Conservation (phyloP, 306 rosid species). For the Gillenia trifoliata region DNA sequence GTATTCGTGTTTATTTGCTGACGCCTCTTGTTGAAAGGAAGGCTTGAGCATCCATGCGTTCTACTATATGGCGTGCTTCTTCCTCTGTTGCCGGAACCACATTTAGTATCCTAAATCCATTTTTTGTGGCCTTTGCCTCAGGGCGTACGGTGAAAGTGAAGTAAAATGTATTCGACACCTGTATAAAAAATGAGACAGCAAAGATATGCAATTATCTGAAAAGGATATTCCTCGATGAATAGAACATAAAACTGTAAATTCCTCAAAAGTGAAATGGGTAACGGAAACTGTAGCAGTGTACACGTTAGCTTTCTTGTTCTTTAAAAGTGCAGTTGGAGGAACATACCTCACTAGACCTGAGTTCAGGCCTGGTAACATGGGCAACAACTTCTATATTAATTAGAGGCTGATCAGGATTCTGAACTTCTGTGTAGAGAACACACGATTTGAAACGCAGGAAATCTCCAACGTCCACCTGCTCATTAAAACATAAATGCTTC, state of each 20-base stretch:
- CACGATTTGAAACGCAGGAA: slow-evolving; percentile 87
- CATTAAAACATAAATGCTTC: not conserved
- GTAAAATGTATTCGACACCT: slow-evolving; percentile 82
- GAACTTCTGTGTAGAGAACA: slow-evolving; percentile 65
- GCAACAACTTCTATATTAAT: slow-evolving; percentile 95
- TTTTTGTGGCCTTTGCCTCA: slow-evolving; percentile 62
- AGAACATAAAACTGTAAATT: not conserved
- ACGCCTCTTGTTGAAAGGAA: slow-evolving; percentile 22
- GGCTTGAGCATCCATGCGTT: slow-evolving; percentile 76
- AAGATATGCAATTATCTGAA: not conserved
- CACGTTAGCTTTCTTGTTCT: not conserved
- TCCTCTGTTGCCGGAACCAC: slow-evolving; percentile 97
- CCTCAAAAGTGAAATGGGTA: not conserved
- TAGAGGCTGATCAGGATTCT: slow-evolving; percentile 71
- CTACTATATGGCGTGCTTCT: slow-evolving; percentile 78
- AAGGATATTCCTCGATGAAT: not conserved
- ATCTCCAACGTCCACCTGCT: slow-evolving; percentile 96
- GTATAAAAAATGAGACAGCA: not conserved
- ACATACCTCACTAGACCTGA: slow-evolving; percentile 83
- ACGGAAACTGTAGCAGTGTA: not conserved
- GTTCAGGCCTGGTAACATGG: slow-evolving; percentile 90
- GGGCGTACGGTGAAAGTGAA: slow-evolving; percentile 86
- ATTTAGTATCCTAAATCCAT: slow-evolving; percentile 51
- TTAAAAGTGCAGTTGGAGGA: slow-evolving; percentile 1
- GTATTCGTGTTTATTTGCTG: not conserved